Percentiles rank a stretch among this genome's conserved stretches.
phyloP scores from a whole-genome alignment of 129 eudicot species.

The Artemisia annua region DNA sequence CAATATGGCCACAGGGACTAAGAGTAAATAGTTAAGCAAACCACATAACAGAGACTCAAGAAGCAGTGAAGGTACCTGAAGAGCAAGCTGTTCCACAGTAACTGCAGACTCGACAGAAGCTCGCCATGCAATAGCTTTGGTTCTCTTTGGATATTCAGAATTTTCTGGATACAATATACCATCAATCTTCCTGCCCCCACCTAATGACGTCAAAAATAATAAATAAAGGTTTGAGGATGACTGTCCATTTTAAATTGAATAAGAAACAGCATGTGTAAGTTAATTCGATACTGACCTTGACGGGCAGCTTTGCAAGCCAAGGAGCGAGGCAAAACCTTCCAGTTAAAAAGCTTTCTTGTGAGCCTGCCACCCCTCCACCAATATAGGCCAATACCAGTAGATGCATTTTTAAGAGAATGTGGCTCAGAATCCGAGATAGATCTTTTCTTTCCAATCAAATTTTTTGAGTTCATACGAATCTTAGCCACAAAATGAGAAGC shows the following conservation, averaged over 20 bases:
- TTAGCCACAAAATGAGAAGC: constrained; percentile 63
- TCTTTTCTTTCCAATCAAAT: constrained; percentile 54
- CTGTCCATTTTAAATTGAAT: constrained; percentile 4
- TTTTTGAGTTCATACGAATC: constrained; percentile 52
- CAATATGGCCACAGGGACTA: not conserved
- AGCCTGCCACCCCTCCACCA: constrained; percentile 99
- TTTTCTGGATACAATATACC: constrained; percentile 72
- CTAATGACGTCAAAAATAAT: constrained; percentile 34
- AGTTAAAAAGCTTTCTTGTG: constrained; percentile 69
- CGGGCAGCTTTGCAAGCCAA: constrained; percentile 89
- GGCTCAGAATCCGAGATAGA: constrained; percentile 37
- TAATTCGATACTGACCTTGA: constrained; percentile 55
- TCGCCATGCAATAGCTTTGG: constrained; percentile 64
- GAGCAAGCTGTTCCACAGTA: constrained; percentile 83
- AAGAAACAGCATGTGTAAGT: constrained; percentile 4
- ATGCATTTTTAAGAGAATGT: constrained; percentile 50
- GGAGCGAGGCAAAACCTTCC: constrained; percentile 81
- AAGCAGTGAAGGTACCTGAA: constrained; percentile 56
- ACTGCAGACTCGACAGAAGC: constrained; percentile 80
- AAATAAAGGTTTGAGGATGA: not conserved
- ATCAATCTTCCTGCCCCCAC: constrained; percentile 77
- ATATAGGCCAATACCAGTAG: constrained; percentile 55
- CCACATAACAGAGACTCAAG: constrained; percentile 1
- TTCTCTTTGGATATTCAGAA: constrained; percentile 78
- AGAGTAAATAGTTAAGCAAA: not conserved